Base-by-base conservation (phyloP, 805 yeast genomes). In the Yamadazyma philogaea region DNA sequence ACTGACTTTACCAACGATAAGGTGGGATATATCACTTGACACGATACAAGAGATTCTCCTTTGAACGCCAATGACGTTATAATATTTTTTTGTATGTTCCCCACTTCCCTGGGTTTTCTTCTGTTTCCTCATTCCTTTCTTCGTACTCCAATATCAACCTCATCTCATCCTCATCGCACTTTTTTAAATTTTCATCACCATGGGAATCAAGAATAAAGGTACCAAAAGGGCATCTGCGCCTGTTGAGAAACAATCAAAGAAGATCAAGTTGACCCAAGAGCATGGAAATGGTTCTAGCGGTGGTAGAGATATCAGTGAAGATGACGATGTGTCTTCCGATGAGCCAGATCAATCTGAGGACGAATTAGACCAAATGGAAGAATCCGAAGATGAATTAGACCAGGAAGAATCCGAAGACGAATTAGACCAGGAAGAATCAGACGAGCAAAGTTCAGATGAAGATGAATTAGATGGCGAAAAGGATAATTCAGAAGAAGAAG, bases 391-490 rank as follows among this genome's bases (percentile, higher is more conserved):
- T 12, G 35, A 33, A 11, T 33, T 33, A n/a, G 35, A 33, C 14
- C 35, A 33, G 14, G 22, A 19, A 8, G 70, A 41, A 30, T 26
- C 38, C 4, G 57, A n/a, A n/a, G 35, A 33, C n/a, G 35, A 33
- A 11, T 33, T 33, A n/a, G 35, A 33, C 14, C 35, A 33, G 14
- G 22, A 19, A 8, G 70, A 41, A 30, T 26, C 38, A 5, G 57
- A n/a, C n/a, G n/a, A n/a, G n/a, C n/a, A n/a, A n/a, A n/a, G n/a
- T n/a, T n/a, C n/a, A n/a, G n/a, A n/a, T n/a, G n/a, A 61, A 12
- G 63, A 55, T 8, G 65, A 63, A 20, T 57, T 51, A 21, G 58
- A 52, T 34, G 67, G 60, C 7, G 35, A 39, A 36, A 37, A 51
- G 18, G 59, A 55, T 19, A 54, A 49, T 12, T 48, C 42, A 4